Evolutionary conservation across 169 alveolate species (phyloP), one percentile per base, ranked within the genome.

Genomic region (Plasmodium gallinaceum): DNA sequence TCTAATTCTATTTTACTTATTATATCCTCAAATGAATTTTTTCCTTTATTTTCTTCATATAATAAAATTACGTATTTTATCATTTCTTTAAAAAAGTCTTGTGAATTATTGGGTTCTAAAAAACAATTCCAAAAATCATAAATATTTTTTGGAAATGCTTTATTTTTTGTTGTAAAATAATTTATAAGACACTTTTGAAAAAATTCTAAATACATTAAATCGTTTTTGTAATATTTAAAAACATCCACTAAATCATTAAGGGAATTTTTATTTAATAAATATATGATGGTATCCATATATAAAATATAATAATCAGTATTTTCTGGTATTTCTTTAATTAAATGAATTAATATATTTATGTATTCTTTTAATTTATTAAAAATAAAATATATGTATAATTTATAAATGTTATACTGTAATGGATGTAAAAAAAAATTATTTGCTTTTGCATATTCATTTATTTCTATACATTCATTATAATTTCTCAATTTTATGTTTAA

Each of bases 141-240:
- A 42, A 75, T 43, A 61, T 62, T 64, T 24, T 12, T 37, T 9
- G 88, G 88, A 26, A 75, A 10, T n/a, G 57, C 42, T 69, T 78
- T 64, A 16, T 54, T 54, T 8, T 48, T 62, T 24, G 45, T 51
- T 1, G 65, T 43, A 65, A 42, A 78, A 9, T 22, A 6, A 51
- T 78, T 66, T 26, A 78, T 64, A 20, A 78, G 46, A 16, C 71
- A 78, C 24, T 78, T 78, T 32, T 78, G 64, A 78, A 45, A 78
- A 51, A 78, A 78, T 43, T 78, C 89, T 45, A 78, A 46, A 54
- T 78, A 78, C 89, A 78, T 65, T 57, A 78, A 78, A 46, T 65
- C 66, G 18, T 78, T 78, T 65, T 78, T 78, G 37, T 78, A 64
- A 8, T 24, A 57, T n/a, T 78, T 78, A 0, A 64, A 66, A 62